Conservation (phyloP, 2,329 filamentous ascomycete genomes). For the Tolypocladium sp. region DNA sequence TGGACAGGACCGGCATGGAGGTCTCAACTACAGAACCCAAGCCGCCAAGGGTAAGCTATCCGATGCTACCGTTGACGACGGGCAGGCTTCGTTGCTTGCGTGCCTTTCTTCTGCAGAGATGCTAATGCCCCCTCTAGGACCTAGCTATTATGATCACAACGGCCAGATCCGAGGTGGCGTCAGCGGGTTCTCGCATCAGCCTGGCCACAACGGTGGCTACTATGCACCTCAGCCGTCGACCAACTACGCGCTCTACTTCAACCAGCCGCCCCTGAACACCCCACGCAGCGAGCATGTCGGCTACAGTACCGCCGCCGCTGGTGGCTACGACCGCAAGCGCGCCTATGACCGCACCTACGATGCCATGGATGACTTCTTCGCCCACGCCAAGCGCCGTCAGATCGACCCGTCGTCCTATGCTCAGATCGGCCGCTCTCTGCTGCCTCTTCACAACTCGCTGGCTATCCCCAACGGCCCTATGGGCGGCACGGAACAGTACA, state of each 20-base stretch:
- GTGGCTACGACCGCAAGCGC: slow-evolving; percentile 68
- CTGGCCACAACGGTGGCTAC: slow-evolving; percentile 42
- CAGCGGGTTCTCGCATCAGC: slow-evolving; percentile 47
- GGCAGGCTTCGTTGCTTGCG: background rate
- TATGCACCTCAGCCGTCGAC: slow-evolving; percentile 46
- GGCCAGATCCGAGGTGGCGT: slow-evolving; percentile 51
- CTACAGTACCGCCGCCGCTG: slow-evolving; percentile 40
- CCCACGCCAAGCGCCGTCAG: slow-evolving; percentile 81
- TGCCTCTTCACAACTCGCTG: slow-evolving; percentile 68
- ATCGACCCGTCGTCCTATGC: slow-evolving; percentile 86
- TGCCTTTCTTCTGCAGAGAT: background rate
- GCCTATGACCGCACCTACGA: slow-evolving; percentile 83
- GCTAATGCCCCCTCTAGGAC: slow-evolving; percentile 27
- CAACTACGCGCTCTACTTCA: slow-evolving; percentile 72
- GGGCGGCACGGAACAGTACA: slow-evolving; percentile 42
- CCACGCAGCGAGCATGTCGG: slow-evolving; percentile 51
- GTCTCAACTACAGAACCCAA: slow-evolving; percentile 45
- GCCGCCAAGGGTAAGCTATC: slow-evolving; percentile 40
- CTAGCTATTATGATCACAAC: slow-evolving; percentile 57
- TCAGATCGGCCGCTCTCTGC: slow-evolving; percentile 81
- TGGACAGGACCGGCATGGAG: slow-evolving; percentile 41
- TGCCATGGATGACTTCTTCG: slow-evolving; percentile 88
- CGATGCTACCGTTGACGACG: background rate
- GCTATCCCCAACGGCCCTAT: slow-evolving; percentile 47
- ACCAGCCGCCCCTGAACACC: slow-evolving; percentile 48